These are phyloP conservation scores for Lonicera japonica DNA, from an alignment of 129 eudicot genomes.

Conservation along the genomic window DNA sequence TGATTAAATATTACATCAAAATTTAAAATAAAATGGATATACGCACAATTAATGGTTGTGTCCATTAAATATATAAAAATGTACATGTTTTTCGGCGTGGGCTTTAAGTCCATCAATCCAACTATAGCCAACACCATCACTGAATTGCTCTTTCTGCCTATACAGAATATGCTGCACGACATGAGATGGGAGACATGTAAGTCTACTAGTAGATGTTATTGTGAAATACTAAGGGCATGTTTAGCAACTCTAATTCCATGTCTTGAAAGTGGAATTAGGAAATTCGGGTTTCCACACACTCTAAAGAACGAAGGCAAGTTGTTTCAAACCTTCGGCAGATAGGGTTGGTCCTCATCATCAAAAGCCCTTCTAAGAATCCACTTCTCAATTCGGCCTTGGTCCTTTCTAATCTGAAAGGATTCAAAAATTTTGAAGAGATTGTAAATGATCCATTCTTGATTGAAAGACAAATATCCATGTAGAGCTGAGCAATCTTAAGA, in stretches of 20 bases:
- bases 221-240: background rate
- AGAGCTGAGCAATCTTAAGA: background rate
- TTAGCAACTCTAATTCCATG: background rate
- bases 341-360: constrained; percentile 47
- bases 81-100: constrained; percentile 73
- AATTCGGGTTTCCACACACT: too few species aligned
- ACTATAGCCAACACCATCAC: constrained; percentile 96
- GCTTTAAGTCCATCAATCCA: constrained; percentile 99
- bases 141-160: constrained; percentile 93
- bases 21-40: background rate
- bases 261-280: too few species aligned
- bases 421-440: background rate
- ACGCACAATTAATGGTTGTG: too few species aligned
- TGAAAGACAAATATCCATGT: background rate
- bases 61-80: background rate
- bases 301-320: background rate
- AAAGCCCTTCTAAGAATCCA: constrained; percentile 50
- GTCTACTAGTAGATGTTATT: background rate
- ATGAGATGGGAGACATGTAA: constrained; percentile 6
- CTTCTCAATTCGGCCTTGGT: constrained; percentile 38
- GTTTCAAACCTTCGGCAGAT: constrained; percentile 70
- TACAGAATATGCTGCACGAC: constrained; percentile 82
- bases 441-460: background rate
- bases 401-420: constrained; percentile 23
- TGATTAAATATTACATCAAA: background rate